Conservation (phyloP, 139 green algal species). For the Edaphochlamys debaryana region DNA sequence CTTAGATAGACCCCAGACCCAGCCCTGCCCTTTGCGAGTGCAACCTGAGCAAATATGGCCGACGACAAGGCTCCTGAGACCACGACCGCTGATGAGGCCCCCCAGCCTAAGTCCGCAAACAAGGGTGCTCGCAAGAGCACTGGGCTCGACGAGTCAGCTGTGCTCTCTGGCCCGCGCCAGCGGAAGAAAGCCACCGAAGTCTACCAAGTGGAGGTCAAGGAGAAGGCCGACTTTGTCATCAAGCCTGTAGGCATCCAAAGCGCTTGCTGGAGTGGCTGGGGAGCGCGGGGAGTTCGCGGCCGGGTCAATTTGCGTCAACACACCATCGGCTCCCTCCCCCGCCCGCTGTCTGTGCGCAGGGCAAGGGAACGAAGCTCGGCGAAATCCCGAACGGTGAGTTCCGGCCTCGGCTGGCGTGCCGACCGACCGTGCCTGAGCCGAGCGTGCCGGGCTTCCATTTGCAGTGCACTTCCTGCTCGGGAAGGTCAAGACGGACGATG, state of each 20-base stretch:
- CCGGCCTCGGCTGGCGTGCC: not conserved
- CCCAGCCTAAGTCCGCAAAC: no score
- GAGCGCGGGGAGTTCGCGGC: no score
- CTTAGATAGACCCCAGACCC: no score
- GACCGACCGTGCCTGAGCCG: not conserved
- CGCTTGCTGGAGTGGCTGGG: not conserved
- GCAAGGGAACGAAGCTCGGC: slow-evolving; percentile 69
- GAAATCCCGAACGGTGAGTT: slow-evolving; percentile 81
- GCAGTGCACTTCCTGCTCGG: slow-evolving; percentile 75
- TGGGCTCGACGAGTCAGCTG: not conserved
- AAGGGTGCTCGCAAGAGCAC: no score
- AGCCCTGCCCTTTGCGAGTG: no score
- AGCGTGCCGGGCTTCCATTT: not conserved
- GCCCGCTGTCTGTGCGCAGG: slow-evolving; percentile 50
- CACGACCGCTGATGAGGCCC: no score
- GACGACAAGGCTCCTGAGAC: no score
- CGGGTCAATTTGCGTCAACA: no score
- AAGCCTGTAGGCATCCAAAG: slow-evolving; percentile 35
- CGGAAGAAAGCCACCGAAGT: slow-evolving; percentile 34
- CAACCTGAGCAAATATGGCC: no score
- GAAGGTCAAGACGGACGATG: slow-evolving; percentile 71
- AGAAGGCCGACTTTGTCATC: slow-evolving; percentile 48
- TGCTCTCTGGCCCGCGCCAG: not conserved
- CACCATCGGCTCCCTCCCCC: no score
- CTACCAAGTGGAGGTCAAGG: slow-evolving; percentile 19